Percentiles rank a stretch among this genome's conserved stretches.
These are phyloP conservation scores for Boletus semigastroideus DNA, from an alignment of 1,284 basidiomycete genomes.

Conservation along the genomic window DNA sequence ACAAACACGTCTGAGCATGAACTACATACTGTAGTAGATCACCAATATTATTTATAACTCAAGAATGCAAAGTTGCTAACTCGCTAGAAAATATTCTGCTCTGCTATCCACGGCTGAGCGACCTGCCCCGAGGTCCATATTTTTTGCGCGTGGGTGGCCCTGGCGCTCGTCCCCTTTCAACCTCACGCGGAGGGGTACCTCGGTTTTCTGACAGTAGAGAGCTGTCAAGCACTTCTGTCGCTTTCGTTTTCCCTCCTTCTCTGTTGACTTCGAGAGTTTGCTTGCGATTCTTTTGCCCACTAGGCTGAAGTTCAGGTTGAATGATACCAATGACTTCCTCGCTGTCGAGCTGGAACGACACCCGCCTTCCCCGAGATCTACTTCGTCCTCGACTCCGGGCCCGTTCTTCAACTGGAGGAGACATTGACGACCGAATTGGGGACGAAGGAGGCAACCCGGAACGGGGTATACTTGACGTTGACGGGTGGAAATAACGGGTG, in stretches of 20 bases:
- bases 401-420: slow-evolving; percentile 21
- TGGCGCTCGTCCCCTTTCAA: slow-evolving; percentile 28
- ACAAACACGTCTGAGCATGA: slow-evolving; percentile 9
- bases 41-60: not conserved
- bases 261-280: slow-evolving; percentile 12
- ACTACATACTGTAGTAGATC: too few species aligned
- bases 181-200: slow-evolving; percentile 10
- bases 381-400: slow-evolving; percentile 20
- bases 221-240: not conserved
- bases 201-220: slow-evolving; percentile 15
- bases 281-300: slow-evolving; percentile 11
- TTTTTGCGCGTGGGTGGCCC: slow-evolving; percentile 24
- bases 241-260: slow-evolving; percentile 17
- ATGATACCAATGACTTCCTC: slow-evolving; percentile 5
- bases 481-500: slow-evolving; percentile 18
- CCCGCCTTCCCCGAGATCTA: slow-evolving; percentile 28
- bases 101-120: slow-evolving; percentile 25
- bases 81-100: slow-evolving; percentile 10
- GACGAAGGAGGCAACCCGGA: slow-evolving; percentile 25
- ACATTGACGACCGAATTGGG: slow-evolving; percentile 20
- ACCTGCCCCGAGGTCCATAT: slow-evolving; percentile 20
- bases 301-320: slow-evolving; percentile 6
- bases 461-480: slow-evolving; percentile 22
- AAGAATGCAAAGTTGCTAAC: slow-evolving; percentile 8
- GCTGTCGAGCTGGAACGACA: slow-evolving; percentile 31